Evolutionary conservation across 2,329 filamentous ascomycete genomes (phyloP), one percentile per base, ranked within the genome.

Genomic region (Drechslera avenae): DNA sequence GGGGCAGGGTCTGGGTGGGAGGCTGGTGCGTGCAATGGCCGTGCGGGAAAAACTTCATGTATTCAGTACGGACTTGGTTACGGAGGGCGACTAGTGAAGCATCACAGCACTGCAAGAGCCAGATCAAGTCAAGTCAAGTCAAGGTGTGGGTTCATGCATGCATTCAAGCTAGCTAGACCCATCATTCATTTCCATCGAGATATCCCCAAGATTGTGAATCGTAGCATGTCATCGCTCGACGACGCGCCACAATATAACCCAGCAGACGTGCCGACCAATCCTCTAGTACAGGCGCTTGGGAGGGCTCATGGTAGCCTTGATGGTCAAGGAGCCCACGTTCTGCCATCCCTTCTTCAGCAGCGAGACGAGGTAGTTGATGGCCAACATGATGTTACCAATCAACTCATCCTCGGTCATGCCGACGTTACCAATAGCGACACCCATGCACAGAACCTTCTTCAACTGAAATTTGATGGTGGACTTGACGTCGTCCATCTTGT

Each of bases 331-430:
- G 78, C 94, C 94, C 75, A 99, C 94, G 87, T 99, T 99, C 86
- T 99, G 94, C 94, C 94, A 99, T 79, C 94, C 94, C 90, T 99
- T 99, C 91, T 99, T 99, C 78, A 99, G 85, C 71, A 99, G 86
- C 64, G 91, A 97, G 79, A 99, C 93, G 66, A 99, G 88, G 87
- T 99, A 99, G 90, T 99, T 99, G 88, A 99, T 97, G 81, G 93
- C 86, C 83, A 99, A 83, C 94, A 99, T 99, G 82, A 97, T 92
- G 89, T 99, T 99, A 77, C 86, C 89, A 69, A 99, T 88, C 68
- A 99, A 83, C 85, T 97, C 90, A 76, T 99, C 94, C 83, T 91
- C 83, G 65, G 85, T 89, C 94, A 99, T 99, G 73, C 88, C 91
- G 73, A 99, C 94, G 82, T 99, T 96, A 77, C 94, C 94, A 75